Conservation (phyloP, 371 early-diverging fungal genomes). For the Blakeslea trispora region DNA sequence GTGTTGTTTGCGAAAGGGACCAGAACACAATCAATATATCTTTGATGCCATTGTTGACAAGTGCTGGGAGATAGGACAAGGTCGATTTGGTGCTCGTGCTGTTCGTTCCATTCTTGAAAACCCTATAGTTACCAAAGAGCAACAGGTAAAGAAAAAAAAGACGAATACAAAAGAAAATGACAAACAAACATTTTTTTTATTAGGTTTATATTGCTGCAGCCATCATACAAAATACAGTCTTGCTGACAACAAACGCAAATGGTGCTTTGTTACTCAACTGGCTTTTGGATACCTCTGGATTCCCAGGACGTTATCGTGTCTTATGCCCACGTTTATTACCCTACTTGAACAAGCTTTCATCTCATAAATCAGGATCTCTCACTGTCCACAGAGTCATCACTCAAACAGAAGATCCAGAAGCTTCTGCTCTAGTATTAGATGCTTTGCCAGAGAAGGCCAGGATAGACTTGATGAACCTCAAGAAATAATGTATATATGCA, state of each 20-base stretch:
- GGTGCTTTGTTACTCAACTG: conserved; percentile 89
- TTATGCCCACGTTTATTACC: conserved; percentile 67
- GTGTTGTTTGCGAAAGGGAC: conserved; percentile 72
- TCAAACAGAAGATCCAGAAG: conserved; percentile 81
- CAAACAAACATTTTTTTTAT: background rate
- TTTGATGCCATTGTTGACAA: conserved; percentile 78
- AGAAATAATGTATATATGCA: conserved; percentile 8
- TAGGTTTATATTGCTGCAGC: conserved; percentile 77
- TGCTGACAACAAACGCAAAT: conserved; percentile 81
- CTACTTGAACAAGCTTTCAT: conserved; percentile 77
- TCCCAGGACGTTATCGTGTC: conserved; percentile 80
- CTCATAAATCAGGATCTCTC: conserved; percentile 83
- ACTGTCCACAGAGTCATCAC: conserved; percentile 85
- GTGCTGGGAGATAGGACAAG: conserved; percentile 73
- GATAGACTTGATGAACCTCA: conserved; percentile 9
- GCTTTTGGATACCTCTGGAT: conserved; percentile 82
- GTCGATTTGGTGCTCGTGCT: conserved; percentile 81
- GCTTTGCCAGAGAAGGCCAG: conserved; percentile 23
- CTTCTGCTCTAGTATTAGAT: conserved; percentile 24
- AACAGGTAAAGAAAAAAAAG: conserved; percentile 47
- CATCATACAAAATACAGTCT: conserved; percentile 75
- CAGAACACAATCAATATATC: conserved; percentile 68
- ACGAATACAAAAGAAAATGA: background rate
- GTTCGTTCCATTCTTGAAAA: conserved; percentile 79
- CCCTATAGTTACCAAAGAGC: conserved; percentile 48